Evolutionary conservation across 345 rosid species (phyloP).

Genomic region (Gossypium ekmanianum): DNA sequence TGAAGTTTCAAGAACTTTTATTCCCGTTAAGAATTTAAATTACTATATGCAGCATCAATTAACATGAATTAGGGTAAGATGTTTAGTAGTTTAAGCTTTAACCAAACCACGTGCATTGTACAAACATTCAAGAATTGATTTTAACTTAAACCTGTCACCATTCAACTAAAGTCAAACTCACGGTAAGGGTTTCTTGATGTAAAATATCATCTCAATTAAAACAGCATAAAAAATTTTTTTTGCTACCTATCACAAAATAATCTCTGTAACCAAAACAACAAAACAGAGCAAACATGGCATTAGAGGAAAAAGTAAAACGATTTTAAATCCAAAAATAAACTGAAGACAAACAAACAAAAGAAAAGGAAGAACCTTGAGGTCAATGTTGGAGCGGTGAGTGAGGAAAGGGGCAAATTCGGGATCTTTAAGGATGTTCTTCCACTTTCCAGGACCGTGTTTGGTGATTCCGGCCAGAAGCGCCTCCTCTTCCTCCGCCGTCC

Average conservation of each 20-base stretch:
- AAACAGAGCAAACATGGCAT: background rate
- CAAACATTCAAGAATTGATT: background rate
- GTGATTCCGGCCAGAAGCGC: constrained; percentile 7
- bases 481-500: constrained; percentile 51
- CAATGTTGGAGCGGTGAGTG: constrained; percentile 71
- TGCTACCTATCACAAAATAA: background rate
- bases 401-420: constrained; percentile 61
- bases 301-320: background rate
- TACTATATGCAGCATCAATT: background rate
- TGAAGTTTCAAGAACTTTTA: background rate
- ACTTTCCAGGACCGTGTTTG: constrained; percentile 14
- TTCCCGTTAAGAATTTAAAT: background rate
- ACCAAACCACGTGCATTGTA: background rate
- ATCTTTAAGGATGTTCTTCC: constrained; percentile 34
- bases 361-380: constrained; percentile 58
- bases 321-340: background rate
- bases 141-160: background rate
- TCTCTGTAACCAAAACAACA: background rate
- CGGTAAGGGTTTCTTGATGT: background rate
- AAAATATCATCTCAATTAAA: background rate
- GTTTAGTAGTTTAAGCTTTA: background rate
- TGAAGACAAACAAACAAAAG: background rate
- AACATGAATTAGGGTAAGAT: background rate
- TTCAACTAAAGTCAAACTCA: background rate
- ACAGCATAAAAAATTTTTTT: background rate